Percentiles rank a stretch among this genome's conserved stretches.
Conservation (phyloP, 176 grass and related monocot species). For the Triticum aestivum region IWGSC_CS_RefSeq_v2.1 NC_057808.1:120728921-120729420, state of each 20-base stretch:
- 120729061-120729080: constrained; percentile 58
- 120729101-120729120: constrained; percentile 52
- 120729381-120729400: background rate
- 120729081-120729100: constrained; percentile 57
- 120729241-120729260: background rate
- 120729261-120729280: background rate
- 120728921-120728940: constrained; percentile 53
- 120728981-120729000: constrained; percentile 59
- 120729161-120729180: constrained; percentile 38
- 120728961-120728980: constrained; percentile 61
- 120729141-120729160: constrained; percentile 61
- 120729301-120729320: background rate
- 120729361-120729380: background rate
- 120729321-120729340: background rate
- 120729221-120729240: constrained; percentile 31
- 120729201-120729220: constrained; percentile 46
- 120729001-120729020: constrained; percentile 63
- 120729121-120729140: constrained; percentile 53
- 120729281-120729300: background rate
- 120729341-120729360: background rate
- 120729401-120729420: too few species aligned
- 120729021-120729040: constrained; percentile 40
- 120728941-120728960: constrained; percentile 61
- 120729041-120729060: constrained; percentile 44
- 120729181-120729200: constrained; percentile 66